These are phyloP conservation scores for Trichoderma erinaceum DNA, from an alignment of 495 filamentous ascomycete genomes.

Conservation along the genomic window DNA sequence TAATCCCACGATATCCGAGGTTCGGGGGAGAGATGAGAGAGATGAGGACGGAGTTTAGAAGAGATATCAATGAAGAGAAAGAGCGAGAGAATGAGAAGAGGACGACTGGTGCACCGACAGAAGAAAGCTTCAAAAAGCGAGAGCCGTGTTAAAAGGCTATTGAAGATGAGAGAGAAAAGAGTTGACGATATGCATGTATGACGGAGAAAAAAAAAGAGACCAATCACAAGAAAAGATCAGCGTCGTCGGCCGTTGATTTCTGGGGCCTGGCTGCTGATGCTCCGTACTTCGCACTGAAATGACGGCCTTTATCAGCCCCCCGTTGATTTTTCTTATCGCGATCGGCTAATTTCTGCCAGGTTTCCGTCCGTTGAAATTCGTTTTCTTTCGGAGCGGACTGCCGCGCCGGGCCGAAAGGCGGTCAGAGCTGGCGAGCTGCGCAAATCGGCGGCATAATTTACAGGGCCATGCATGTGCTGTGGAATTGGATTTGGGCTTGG, in stretches of 20 bases:
- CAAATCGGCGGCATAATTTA: no score
- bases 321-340: slow-evolving; percentile 6
- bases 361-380: background rate
- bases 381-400: background rate
- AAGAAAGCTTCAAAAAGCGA: no score
- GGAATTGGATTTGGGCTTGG: no score
- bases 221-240: no score
- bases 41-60: background rate
- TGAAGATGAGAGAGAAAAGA: no score
- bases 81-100: background rate
- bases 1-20: background rate
- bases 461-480: no score
- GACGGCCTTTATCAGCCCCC: background rate
- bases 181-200: no score
- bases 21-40: background rate
- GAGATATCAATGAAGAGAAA: background rate
- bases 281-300: background rate
- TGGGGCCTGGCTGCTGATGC: background rate
- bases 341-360: background rate
- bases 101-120: background rate
- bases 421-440: background rate
- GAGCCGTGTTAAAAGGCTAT: no score
- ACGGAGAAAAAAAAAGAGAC: no score
- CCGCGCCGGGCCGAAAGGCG: slow-evolving; percentile 10
- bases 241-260: no score